phyloP scores from a whole-genome alignment of 2,329 filamentous ascomycete species.

The Fusarium miscanthi region DNA sequence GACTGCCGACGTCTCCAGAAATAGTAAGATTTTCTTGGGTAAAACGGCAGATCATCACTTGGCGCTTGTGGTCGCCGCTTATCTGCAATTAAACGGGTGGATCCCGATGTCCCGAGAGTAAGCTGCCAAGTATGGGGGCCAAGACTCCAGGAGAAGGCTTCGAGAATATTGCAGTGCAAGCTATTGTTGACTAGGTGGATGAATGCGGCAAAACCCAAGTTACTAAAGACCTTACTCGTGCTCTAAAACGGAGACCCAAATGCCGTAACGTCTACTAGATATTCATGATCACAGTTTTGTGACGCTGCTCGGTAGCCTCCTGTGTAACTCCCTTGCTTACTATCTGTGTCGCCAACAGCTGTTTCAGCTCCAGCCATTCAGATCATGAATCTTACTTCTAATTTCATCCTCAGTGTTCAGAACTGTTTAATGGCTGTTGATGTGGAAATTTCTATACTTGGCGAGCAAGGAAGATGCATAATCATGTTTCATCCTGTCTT shows the following conservation, averaged over 20 bases:
- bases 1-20: accelerated
- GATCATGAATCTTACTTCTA: not conserved
- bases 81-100: slow-evolving; percentile 4
- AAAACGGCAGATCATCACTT: not conserved
- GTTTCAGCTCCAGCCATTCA: not conserved
- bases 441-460: not conserved
- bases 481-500: not conserved
- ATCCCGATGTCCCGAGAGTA: not conserved
- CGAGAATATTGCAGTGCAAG: not conserved
- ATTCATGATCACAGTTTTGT: too few species aligned
- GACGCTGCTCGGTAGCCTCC: not conserved
- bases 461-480: not conserved
- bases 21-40: not conserved
- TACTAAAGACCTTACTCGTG: not conserved
- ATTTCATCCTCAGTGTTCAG: accelerated
- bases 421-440: not conserved
- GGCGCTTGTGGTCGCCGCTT: slow-evolving; percentile 4
- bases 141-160: not conserved
- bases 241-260: accelerated
- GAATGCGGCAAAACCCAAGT: not conserved
- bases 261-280: accelerated
- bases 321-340: not conserved
- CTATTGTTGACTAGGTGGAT: not conserved
- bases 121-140: not conserved
- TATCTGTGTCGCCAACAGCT: accelerated